Evolutionary conservation across 2,329 filamentous ascomycete genomes (phyloP).

Genomic region (Exophiala spinifera): DNA sequence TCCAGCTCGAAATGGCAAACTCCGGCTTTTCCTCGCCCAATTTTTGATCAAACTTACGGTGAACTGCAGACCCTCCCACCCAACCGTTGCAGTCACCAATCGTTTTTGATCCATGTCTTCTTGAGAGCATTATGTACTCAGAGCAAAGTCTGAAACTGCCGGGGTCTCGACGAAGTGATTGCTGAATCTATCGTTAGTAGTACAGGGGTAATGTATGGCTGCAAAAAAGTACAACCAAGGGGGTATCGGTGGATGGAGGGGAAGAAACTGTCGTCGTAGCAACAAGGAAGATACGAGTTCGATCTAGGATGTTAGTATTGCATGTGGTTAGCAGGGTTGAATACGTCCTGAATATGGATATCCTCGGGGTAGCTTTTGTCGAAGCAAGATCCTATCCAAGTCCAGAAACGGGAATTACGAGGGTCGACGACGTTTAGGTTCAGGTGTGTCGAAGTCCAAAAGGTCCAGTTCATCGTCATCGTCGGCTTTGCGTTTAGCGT

Average conservation of each 20-base stretch:
- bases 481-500: slow-evolving; percentile 26
- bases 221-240: neutral
- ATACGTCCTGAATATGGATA: neutral
- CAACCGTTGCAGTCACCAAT: slow-evolving; percentile 21
- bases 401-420: slow-evolving; percentile 8
- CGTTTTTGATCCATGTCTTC: no score
- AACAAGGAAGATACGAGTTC: neutral
- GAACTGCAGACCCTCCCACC: slow-evolving; percentile 23
- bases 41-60: slow-evolving; percentile 14
- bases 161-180: neutral
- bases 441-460: slow-evolving; percentile 26
- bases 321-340: slow-evolving; percentile 3
- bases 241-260: neutral
- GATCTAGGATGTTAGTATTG: slow-evolving; percentile 13
- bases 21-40: neutral
- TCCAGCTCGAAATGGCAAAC: neutral
- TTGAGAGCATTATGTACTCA: no score
- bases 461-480: slow-evolving; percentile 26
- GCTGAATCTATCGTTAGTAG: slow-evolving; percentile 19
- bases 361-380: neutral
- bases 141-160: no score
- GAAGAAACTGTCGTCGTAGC: neutral
- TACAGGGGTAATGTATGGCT: slow-evolving; percentile 13
- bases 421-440: slow-evolving; percentile 26
- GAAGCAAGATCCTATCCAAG: neutral